These are phyloP conservation scores for Podospora anserina DNA, from an alignment of 495 filamentous ascomycete genomes.

Conservation along the genomic window DNA sequence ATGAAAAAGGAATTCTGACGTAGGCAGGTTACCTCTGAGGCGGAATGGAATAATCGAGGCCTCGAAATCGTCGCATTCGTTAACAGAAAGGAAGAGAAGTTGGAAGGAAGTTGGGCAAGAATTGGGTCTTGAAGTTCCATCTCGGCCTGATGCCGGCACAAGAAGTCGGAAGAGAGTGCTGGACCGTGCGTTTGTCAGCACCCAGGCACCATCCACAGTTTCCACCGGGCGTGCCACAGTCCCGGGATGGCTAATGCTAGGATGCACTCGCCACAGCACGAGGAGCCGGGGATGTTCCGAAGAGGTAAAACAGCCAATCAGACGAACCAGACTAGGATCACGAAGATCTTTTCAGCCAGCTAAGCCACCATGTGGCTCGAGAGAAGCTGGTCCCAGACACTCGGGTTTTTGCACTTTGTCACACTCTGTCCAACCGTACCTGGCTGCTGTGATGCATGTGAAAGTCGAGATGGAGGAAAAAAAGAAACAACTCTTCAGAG, in stretches of 20 bases:
- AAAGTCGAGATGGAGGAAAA: background rate
- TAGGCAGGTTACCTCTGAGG: background rate
- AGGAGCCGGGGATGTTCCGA: background rate
- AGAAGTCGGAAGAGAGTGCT: slow-evolving; percentile 23
- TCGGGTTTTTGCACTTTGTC: slow-evolving; percentile 21
- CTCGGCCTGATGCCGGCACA: slow-evolving; percentile 14
- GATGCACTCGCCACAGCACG: background rate
- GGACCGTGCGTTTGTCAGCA: slow-evolving; percentile 19
- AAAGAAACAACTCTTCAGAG: background rate
- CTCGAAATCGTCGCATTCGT: background rate
- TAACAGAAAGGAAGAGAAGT: background rate
- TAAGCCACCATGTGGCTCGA: slow-evolving; percentile 23
- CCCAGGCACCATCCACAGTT: background rate
- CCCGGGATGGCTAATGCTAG: background rate
- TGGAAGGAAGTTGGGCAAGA: slow-evolving; percentile 22
- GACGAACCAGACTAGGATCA: background rate
- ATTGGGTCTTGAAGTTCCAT: slow-evolving; percentile 3
- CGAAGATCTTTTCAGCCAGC: slow-evolving; percentile 6
- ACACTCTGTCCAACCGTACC: background rate
- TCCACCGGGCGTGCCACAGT: slow-evolving; percentile 4
- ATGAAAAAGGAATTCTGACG: background rate
- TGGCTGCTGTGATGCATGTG: background rate
- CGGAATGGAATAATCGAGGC: background rate
- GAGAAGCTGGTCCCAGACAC: slow-evolving; percentile 21
- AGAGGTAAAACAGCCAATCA: slow-evolving; percentile 8